Percentiles rank a stretch among this genome's conserved stretches.
phyloP scores from a whole-genome alignment of 2,329 filamentous ascomycete genomes.

The Colletotrichum sublineola region DNA sequence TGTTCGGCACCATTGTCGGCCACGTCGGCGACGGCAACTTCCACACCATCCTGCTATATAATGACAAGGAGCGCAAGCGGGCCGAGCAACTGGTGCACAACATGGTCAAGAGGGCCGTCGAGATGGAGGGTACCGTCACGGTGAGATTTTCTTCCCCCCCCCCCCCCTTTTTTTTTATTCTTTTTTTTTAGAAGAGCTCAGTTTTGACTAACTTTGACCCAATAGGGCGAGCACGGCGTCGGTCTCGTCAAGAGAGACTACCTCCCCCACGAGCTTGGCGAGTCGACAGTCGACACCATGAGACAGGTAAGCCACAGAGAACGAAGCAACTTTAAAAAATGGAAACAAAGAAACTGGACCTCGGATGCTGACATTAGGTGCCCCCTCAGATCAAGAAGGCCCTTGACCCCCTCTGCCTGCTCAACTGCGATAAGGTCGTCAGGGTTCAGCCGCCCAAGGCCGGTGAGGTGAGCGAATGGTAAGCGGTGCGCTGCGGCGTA shows the following conservation, averaged over 20 bases:
- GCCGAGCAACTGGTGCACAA: conserved; percentile 81
- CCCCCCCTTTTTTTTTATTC: not conserved
- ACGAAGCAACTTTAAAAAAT: not conserved
- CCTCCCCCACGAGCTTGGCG: conserved; percentile 81
- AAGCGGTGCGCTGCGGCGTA: conserved; percentile 27
- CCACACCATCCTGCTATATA: conserved; percentile 73
- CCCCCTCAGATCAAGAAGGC: conserved; percentile 77
- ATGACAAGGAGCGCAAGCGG: conserved; percentile 74
- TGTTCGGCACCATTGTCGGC: conserved; percentile 70
- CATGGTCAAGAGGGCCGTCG: conserved; percentile 89
- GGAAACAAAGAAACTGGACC: not conserved
- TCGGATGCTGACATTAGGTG: conserved; percentile 7
- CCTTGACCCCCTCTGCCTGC: conserved; percentile 79
- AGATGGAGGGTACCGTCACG: conserved; percentile 87
- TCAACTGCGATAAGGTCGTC: conserved; percentile 79
- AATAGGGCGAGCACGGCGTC: conserved; percentile 82
- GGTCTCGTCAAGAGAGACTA: conserved; percentile 89
- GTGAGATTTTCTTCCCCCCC: conserved; percentile 51
- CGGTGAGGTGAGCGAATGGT: conserved; percentile 63
- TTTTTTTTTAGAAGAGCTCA: not conserved
- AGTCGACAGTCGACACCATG: conserved; percentile 84
- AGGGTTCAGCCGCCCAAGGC: conserved; percentile 69
- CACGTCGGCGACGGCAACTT: conserved; percentile 87
- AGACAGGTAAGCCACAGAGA: conserved; percentile 70
- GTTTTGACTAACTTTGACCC: conserved; percentile 1